Conservation (phyloP, 1,284 basidiomycete species). For the Lentinus polychrous region DNA sequence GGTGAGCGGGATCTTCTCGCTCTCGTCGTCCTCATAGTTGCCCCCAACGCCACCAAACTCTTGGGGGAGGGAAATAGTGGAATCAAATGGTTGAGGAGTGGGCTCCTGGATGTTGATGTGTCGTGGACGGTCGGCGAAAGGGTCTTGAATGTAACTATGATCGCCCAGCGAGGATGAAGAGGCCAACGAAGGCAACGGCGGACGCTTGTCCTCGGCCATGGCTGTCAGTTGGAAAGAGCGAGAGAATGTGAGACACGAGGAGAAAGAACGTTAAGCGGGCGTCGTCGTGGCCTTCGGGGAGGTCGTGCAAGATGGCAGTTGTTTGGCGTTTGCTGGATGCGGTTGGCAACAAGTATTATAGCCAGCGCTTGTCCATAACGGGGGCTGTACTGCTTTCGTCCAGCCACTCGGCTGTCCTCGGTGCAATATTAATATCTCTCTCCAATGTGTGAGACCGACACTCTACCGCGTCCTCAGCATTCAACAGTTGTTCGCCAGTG, state of each 20-base stretch:
- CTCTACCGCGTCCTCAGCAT: too few species aligned
- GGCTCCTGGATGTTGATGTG: slow-evolving; percentile 57
- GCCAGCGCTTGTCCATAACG: too few species aligned
- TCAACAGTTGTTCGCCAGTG: too few species aligned
- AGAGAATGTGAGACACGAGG: neutral
- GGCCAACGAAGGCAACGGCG: slow-evolving; percentile 32
- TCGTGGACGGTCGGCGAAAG: slow-evolving; percentile 61
- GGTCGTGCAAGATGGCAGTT: slow-evolving; percentile 1
- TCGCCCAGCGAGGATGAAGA: slow-evolving; percentile 22
- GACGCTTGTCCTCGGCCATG: slow-evolving; percentile 44
- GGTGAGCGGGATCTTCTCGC: slow-evolving; percentile 69
- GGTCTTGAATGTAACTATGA: slow-evolving; percentile 44
- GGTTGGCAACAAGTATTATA: slow-evolving; percentile 1
- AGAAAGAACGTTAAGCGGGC: neutral
- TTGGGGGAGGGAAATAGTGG: slow-evolving; percentile 46
- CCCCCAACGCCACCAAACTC: slow-evolving; percentile 40
- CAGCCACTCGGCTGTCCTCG: too few species aligned
- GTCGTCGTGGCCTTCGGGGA: slow-evolving; percentile 4
- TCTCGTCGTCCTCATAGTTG: slow-evolving; percentile 49
- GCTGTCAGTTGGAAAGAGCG: neutral
- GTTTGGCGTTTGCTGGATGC: neutral
- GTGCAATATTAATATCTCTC: too few species aligned
- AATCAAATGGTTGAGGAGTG: slow-evolving; percentile 35
- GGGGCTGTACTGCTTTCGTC: too few species aligned
- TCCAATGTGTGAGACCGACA: too few species aligned